Evolutionary conservation across 371 early-diverging fungal genomes (phyloP).

Genomic region (Mucor circinelloides): DNA sequence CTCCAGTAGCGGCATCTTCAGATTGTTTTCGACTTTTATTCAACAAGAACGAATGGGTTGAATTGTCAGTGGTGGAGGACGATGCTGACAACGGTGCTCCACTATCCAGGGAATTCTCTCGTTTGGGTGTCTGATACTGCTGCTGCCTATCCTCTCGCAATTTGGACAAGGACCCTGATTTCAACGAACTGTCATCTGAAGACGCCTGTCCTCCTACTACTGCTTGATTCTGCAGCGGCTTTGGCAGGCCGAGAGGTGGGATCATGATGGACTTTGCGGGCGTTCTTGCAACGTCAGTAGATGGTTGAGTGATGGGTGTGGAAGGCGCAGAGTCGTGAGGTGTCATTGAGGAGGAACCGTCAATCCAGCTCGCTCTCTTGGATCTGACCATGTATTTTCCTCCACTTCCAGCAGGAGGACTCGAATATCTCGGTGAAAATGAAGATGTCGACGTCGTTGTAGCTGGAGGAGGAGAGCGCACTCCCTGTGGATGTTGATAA

Average conservation of each 20-base stretch:
- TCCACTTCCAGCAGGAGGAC: constrained; percentile 42
- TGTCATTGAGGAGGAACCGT: constrained; percentile 32
- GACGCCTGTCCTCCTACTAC: background rate
- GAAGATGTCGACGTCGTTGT: constrained; percentile 1
- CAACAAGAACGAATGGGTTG: background rate
- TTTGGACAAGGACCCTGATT: constrained; percentile 37
- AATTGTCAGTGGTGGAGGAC: constrained; percentile 13
- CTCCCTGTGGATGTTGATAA: background rate
- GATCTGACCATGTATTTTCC: constrained; percentile 41
- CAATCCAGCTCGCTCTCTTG: constrained; percentile 46
- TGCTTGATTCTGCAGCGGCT: background rate
- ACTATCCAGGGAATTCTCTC: constrained; percentile 24
- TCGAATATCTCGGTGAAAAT: constrained; percentile 33
- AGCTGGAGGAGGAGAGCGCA: constrained; percentile 15
- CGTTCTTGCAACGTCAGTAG: background rate
- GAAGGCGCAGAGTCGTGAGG: constrained; percentile 22
- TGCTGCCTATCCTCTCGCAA: constrained; percentile 29
- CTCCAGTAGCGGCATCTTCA: constrained; percentile 7
- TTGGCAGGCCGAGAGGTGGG: constrained; percentile 13
- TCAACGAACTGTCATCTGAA: constrained; percentile 18
- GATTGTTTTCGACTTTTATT: constrained; percentile 2
- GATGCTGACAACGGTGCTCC: constrained; percentile 15
- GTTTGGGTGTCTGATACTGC: constrained; percentile 14
- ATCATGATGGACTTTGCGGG: constrained; percentile 2
- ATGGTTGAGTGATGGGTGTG: constrained; percentile 13